Conservation (phyloP, 192 early-diverging fungal species). For the Pecoramyces ruminantium region DNA sequence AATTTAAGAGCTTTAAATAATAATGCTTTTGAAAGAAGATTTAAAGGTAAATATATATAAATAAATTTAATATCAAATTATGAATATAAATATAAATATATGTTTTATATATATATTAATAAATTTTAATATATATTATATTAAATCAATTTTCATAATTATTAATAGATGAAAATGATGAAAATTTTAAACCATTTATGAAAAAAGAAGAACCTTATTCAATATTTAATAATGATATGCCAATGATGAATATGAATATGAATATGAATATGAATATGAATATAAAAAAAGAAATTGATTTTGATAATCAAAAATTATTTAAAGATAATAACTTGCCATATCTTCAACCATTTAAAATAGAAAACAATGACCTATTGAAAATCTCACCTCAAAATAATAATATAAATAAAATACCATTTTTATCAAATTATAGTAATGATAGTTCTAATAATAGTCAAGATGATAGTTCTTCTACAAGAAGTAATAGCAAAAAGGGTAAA, state of each 20-base stretch:
- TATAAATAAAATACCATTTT: too few species aligned
- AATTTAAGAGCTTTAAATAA: too few species aligned
- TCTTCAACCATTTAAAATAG: not conserved
- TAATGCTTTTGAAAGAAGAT: too few species aligned
- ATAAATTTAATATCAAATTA: too few species aligned
- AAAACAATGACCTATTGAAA: not conserved
- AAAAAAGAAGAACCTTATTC: not conserved
- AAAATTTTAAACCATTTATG: not conserved
- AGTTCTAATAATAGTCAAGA: not conserved
- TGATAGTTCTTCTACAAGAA: not conserved
- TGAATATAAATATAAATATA: too few species aligned
- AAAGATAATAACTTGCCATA: not conserved
- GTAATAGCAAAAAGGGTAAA: not conserved
- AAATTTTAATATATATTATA: too few species aligned
- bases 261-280: not conserved
- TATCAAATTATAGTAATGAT: not conserved
- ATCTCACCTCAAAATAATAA: not conserved
- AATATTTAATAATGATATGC: too few species aligned
- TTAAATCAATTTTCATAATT: too few species aligned
- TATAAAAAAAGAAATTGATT: not conserved
- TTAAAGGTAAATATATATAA: too few species aligned
- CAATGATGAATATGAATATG: not conserved
- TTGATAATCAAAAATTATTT: not conserved
- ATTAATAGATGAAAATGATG: not conserved
- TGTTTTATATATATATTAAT: too few species aligned